These are phyloP conservation scores for Vanderwaltozyma yarrowii DNA, from an alignment of 805 yeast genomes.

Conservation along the genomic window DNA sequence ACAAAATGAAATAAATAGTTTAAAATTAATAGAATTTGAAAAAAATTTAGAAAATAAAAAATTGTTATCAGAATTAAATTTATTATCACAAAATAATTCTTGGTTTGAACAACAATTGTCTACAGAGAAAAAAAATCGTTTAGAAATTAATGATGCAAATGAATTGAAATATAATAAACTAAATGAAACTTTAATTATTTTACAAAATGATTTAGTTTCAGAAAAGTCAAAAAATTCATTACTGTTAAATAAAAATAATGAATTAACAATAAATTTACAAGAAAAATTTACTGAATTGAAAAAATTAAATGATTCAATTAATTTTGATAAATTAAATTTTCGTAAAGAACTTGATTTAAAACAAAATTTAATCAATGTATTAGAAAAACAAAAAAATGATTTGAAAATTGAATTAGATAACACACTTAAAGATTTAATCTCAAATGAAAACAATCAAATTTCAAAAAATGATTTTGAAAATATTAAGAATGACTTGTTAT, in stretches of 20 bases:
- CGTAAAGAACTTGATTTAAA: constrained; percentile 49
- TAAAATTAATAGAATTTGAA: not conserved
- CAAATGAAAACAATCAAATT: constrained; percentile 3
- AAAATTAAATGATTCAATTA: constrained; percentile 35
- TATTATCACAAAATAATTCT: not conserved
- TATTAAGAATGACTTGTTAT: constrained; percentile 22
- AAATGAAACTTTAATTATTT: constrained; percentile 41
- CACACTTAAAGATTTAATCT: constrained; percentile 33
- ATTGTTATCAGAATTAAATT: not conserved
- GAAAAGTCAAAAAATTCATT: constrained; percentile 18
- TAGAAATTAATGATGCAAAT: not conserved
- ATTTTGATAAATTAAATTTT: constrained; percentile 39
- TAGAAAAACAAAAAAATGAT: constrained; percentile 26
- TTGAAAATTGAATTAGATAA: constrained; percentile 32
- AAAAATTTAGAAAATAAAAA: not conserved
- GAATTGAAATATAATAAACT: not conserved
- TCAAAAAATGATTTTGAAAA: not conserved
- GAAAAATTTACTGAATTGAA: constrained; percentile 36
- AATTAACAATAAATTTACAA: constrained; percentile 33
- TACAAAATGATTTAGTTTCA: constrained; percentile 7
- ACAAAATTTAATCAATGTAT: constrained; percentile 32
- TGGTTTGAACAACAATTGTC: not conserved
- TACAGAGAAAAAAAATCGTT: not conserved
- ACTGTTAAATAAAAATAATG: constrained; percentile 29
- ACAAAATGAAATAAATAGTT: not conserved